Conservation (phyloP, 129 eudicot genomes). For the Saposhnikovia divaricata region DNA sequence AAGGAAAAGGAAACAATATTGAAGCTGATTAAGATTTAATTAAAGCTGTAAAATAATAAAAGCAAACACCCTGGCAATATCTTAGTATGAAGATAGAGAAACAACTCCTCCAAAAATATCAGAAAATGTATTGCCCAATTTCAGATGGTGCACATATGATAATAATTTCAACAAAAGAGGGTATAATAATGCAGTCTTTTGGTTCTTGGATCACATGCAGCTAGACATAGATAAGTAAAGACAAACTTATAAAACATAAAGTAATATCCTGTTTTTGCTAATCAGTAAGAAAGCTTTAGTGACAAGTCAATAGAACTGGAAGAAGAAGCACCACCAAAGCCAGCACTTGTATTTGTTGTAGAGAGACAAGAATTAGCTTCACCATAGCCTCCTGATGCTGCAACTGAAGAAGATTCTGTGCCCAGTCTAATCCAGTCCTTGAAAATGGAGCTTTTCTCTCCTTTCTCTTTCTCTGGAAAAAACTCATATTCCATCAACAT, state of each 20-base stretch:
- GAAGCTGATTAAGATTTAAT: slow-evolving; percentile 2
- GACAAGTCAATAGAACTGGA: slow-evolving; percentile 56
- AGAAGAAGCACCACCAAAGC: slow-evolving; percentile 24
- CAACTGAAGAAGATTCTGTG: slow-evolving; percentile 15
- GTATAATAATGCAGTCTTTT: slow-evolving; percentile 22
- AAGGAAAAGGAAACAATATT: neutral
- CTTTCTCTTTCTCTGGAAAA: slow-evolving; percentile 38
- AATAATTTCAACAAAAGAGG: slow-evolving; percentile 25
- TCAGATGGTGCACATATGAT: slow-evolving; percentile 13
- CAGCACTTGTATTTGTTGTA: slow-evolving; percentile 15
- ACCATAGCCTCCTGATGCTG: slow-evolving; percentile 15
- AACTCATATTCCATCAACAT: slow-evolving; percentile 61
- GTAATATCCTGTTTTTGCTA: slow-evolving; percentile 5
- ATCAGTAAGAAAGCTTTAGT: slow-evolving; percentile 51
- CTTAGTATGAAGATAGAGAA: slow-evolving; percentile 14
- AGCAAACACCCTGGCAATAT: slow-evolving; percentile 6
- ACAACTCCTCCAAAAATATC: slow-evolving; percentile 1
- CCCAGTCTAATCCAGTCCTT: slow-evolving; percentile 27
- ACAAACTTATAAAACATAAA: slow-evolving; percentile 10
- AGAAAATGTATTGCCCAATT: slow-evolving; percentile 32
- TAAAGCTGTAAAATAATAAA: slow-evolving; percentile 3
- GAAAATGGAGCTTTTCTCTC: slow-evolving; percentile 8
- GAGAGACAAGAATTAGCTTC: slow-evolving; percentile 18
- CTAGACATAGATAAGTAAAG: slow-evolving; percentile 35
- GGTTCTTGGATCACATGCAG: slow-evolving; percentile 36